Percentiles rank a stretch among this genome's conserved stretches.
phyloP scores from a whole-genome alignment of 2,329 filamentous ascomycete species.

The Aspergillus ruber region DNA sequence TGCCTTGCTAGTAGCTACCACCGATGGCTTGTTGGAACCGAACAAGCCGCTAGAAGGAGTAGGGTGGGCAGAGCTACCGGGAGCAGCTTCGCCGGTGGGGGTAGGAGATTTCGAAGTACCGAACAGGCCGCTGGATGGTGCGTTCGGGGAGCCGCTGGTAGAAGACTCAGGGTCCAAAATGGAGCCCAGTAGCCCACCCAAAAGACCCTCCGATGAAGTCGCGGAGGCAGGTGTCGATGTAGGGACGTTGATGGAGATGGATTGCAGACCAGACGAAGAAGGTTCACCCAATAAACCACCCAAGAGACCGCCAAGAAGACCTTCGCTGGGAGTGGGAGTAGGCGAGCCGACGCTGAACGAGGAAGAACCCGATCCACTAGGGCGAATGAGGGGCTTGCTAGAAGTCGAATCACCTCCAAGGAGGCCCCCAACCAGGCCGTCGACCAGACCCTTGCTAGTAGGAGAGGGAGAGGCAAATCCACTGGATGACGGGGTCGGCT shows the following conservation, averaged over 20 bases:
- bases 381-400: background rate
- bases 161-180: background rate
- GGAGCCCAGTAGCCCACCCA: background rate
- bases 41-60: constrained; percentile 9
- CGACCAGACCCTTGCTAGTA: constrained; percentile 1
- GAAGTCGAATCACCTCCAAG: background rate
- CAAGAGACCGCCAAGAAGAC: constrained; percentile 6
- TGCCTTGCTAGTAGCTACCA: constrained; percentile 4
- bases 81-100: background rate
- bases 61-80: constrained; percentile 3
- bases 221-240: constrained; percentile 3
- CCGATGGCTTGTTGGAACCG: constrained; percentile 1
- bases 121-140: constrained; percentile 3
- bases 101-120: background rate
- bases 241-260: background rate
- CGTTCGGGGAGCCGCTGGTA: background rate
- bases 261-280: background rate
- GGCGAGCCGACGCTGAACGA: background rate
- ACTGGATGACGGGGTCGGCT: constrained; percentile 1
- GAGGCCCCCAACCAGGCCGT: background rate
- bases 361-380: background rate
- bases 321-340: constrained; percentile 2
- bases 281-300: constrained; percentile 2
- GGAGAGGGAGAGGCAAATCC: background rate
- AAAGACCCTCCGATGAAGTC: background rate